Base-by-base conservation (phyloP, 148 eudicot genomes). In the Dianthus caryophyllus region DNA sequence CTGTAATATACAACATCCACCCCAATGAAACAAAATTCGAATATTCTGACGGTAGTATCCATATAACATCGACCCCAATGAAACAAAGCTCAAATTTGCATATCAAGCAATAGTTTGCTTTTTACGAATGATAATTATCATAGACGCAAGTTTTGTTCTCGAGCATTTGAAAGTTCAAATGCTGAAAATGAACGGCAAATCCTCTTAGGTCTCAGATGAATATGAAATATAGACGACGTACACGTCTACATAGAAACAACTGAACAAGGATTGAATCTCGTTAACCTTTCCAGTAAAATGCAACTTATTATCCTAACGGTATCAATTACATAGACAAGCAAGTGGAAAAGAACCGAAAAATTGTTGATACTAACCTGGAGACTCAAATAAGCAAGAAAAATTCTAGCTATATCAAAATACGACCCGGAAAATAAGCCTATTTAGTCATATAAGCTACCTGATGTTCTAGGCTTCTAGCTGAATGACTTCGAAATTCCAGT, bases 401-500 rank as follows among this genome's bases (percentile, higher is more conserved):
- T 52, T 61, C 68, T 68, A 74, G 57, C 71, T 74, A 74, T 41
- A 68, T 62, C 73, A 68, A 74, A 65, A 43, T 50, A 74, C 30
- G 30, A 44, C 24, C 73, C 47, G 53, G 64, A 10, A 16, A 51
- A 73, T 47, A 31, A 43, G 55, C 44, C 73, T 68, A 61, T 27
- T 74, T 43, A 56, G 55, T 68, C 39, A 39, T 26, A 57, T 73
- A n/a, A 66, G 76, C 71, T 51, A 61, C 61, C 70, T 60, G 66
- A 53, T 48, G 50, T 39, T 70, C 71, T 57, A 58, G 72, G 66
- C 66, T 69, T 79, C 80, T 77, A 85, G 72, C 65, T 71, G 70
- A 13, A 72, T 71, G 72, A 81, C 84, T 21, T 88, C 92, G 54
- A 91, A 88, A 69, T 91, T 86, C 97, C 97, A 91, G 68, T 88